Conservation (phyloP, 169 alveolate species). For the Plasmodium berghei region DNA sequence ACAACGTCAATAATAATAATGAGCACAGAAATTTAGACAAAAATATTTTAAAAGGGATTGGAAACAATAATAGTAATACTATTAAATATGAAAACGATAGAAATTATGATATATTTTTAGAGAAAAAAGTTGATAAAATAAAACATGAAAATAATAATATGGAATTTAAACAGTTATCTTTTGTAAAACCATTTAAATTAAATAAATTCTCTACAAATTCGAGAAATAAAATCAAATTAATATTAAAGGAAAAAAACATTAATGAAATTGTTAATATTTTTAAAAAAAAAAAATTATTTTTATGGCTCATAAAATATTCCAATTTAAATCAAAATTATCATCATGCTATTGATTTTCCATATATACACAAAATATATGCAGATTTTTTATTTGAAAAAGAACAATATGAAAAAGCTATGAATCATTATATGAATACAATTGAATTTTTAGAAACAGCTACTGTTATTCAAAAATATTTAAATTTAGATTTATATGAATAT, state of each 20-base stretch:
- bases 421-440: conserved; percentile 59
- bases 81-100: neutral
- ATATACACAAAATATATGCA: conserved; percentile 53
- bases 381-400: conserved; percentile 74
- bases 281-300: conserved; percentile 60
- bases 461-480: conserved; percentile 72
- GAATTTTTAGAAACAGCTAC: conserved; percentile 43
- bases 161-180: conserved; percentile 16
- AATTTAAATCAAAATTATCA: conserved; percentile 52
- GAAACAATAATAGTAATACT: neutral
- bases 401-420: conserved; percentile 37
- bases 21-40: neutral
- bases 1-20: conserved; percentile 24
- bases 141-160: conserved; percentile 12
- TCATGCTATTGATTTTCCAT: conserved; percentile 22
- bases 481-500: conserved; percentile 66
- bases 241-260: conserved; percentile 56
- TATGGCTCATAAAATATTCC: conserved; percentile 46
- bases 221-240: conserved; percentile 53
- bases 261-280: conserved; percentile 62
- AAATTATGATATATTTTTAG: conserved; percentile 33
- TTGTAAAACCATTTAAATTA: conserved; percentile 25
- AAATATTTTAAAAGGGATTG: neutral
- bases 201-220: conserved; percentile 48
- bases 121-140: conserved; percentile 5